phyloP scores from a whole-genome alignment of 305 asterid genomes.

The Fraxinus floribunda region DNA sequence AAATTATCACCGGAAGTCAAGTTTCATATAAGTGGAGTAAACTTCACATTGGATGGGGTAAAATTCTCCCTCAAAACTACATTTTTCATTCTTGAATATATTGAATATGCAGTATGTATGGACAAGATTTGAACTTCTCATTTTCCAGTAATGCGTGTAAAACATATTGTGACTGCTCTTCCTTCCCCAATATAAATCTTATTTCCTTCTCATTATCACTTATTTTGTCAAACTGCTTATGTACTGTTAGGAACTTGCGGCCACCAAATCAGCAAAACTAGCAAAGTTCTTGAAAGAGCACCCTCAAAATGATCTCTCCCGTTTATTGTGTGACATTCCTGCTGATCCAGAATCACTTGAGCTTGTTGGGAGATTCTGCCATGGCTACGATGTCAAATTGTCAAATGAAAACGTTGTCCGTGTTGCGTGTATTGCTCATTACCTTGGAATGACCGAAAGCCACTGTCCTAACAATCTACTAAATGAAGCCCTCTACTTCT shows the following conservation, averaged over 20 bases:
- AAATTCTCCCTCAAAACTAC: background rate
- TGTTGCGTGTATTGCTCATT: conserved; percentile 57
- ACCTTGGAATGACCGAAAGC: conserved; percentile 70
- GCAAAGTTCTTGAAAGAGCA: conserved; percentile 39
- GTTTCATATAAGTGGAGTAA: conserved; percentile 47
- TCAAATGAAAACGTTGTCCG: conserved; percentile 56
- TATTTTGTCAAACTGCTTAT: background rate
- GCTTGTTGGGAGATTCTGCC: conserved; percentile 71
- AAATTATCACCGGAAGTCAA: conserved; percentile 45
- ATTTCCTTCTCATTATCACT: background rate
- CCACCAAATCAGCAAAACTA: conserved; percentile 57
- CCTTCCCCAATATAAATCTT: background rate
- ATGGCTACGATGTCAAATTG: conserved; percentile 53
- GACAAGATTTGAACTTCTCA: background rate
- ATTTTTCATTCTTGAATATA: background rate
- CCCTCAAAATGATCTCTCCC: conserved; percentile 45
- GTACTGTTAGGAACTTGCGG: conserved; percentile 53
- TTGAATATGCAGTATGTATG: background rate
- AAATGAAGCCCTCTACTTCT: conserved; percentile 38
- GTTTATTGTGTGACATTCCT: conserved; percentile 50
- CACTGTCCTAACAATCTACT: conserved; percentile 56
- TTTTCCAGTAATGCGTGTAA: background rate
- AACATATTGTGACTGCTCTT: background rate
- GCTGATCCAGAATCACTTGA: conserved; percentile 63
- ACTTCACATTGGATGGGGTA: conserved; percentile 54